Conservation (phyloP, 2,329 filamentous ascomycete genomes). For the Apiospora malaysiana region DNA sequence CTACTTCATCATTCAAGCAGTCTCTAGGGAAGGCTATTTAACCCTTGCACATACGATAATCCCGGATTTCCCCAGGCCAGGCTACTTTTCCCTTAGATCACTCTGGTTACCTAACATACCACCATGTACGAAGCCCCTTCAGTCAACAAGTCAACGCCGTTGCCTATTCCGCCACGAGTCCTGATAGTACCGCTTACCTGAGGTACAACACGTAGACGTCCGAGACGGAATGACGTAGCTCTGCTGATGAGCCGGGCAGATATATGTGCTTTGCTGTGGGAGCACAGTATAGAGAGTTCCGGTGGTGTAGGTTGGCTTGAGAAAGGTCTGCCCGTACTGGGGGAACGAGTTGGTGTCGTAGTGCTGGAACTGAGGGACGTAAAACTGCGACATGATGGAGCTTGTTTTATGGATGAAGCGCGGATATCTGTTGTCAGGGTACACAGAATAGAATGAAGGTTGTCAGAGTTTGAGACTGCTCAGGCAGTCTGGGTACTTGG, state of each 20-base stretch:
- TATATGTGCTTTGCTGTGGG: background rate
- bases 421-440: background rate
- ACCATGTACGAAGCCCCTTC: background rate
- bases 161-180: background rate
- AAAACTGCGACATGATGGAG: background rate
- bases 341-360: background rate
- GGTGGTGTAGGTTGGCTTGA: background rate
- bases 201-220: background rate
- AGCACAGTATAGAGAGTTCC: background rate
- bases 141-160: background rate
- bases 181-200: conserved; percentile 8
- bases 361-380: background rate
- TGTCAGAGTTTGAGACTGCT: background rate
- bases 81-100: background rate
- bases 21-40: too few relatives aligned
- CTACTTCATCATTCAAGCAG: too few relatives aligned
- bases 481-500: background rate
- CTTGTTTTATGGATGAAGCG: background rate
- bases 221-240: background rate
- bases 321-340: background rate
- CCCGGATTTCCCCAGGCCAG: too few relatives aligned
- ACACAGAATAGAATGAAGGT: background rate
- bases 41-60: too few relatives aligned
- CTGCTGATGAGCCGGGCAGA: background rate
- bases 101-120: background rate